These are phyloP conservation scores for Andrographis paniculata DNA, from an alignment of 305 asterid species.

Conservation along the genomic window DNA sequence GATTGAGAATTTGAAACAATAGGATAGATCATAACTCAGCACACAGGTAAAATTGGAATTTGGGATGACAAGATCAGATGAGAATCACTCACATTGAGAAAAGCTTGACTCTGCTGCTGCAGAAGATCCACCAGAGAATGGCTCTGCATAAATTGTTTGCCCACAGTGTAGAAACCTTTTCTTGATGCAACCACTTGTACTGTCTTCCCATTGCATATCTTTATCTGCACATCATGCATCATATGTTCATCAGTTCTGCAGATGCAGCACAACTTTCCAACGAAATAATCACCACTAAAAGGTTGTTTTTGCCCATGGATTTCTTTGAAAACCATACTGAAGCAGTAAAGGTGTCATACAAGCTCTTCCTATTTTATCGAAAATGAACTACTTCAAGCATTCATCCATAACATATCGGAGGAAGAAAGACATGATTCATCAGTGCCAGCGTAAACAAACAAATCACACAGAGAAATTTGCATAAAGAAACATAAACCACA, in stretches of 20 bases:
- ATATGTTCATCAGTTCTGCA: slow-evolving; percentile 19
- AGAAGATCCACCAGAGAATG: slow-evolving; percentile 97
- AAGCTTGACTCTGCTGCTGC: slow-evolving; percentile 98
- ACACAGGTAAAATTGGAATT: no score
- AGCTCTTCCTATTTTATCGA: no score
- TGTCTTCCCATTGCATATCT: slow-evolving; percentile 92
- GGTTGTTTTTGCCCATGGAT: neutral
- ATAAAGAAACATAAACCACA: slow-evolving; percentile 15
- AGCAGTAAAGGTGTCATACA: no score
- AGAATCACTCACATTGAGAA: slow-evolving; percentile 63
- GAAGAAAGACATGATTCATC: no score
- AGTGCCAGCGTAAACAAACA: no score
- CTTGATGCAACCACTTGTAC: slow-evolving; percentile 75
- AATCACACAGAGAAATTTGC: no score
- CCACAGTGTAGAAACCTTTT: slow-evolving; percentile 80
- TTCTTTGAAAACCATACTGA: neutral
- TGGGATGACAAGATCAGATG: neutral
- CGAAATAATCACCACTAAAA: neutral
- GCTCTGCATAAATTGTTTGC: slow-evolving; percentile 68
- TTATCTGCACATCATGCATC: slow-evolving; percentile 52
- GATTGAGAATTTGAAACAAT: slow-evolving; percentile 3
- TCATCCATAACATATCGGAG: no score
- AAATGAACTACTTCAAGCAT: no score
- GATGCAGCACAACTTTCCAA: slow-evolving; percentile 14
- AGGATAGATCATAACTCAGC: neutral